Conservation (phyloP, 768 basidiomycete species). For the Boletus edulis region DNA sequence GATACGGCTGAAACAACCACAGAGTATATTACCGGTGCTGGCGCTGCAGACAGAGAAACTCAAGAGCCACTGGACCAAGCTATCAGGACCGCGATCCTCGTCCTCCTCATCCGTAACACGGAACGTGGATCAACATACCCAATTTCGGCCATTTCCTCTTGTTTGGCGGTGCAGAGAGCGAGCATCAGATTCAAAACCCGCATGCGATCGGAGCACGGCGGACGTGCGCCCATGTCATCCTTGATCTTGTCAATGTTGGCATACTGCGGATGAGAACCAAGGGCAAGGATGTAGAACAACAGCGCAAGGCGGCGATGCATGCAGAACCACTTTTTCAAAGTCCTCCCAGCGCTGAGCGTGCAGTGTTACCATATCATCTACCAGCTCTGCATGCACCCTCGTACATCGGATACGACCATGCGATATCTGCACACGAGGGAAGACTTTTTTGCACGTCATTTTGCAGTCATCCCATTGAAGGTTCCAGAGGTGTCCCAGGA, state of each 20-base stretch:
- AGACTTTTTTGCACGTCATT: constrained; percentile 85
- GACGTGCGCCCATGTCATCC: constrained; percentile 77
- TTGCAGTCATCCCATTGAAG: constrained; percentile 68
- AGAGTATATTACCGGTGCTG: constrained; percentile 70
- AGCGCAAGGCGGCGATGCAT: constrained; percentile 26
- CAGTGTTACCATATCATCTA: constrained; percentile 79
- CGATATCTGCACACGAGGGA: constrained; percentile 86
- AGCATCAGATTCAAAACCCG: constrained; percentile 74
- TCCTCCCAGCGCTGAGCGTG: constrained; percentile 78
- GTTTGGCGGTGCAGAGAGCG: constrained; percentile 58
- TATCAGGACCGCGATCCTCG: constrained; percentile 72
- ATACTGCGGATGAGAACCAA: constrained; percentile 55
- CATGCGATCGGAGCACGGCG: constrained; percentile 65
- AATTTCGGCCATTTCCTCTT: constrained; percentile 88
- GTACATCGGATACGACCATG: constrained; percentile 77
- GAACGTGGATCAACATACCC: constrained; percentile 54
- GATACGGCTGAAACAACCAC: constrained; percentile 55
- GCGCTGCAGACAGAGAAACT: constrained; percentile 53
- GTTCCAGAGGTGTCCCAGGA: constrained; percentile 50
- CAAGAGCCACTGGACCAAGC: constrained; percentile 59
- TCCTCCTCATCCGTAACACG: constrained; percentile 79
- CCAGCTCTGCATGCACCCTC: constrained; percentile 84
- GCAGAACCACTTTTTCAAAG: constrained; percentile 54
- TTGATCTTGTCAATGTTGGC: constrained; percentile 73
- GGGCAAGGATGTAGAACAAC: constrained; percentile 36